A percentile compares a stretch with the other conserved stretches of the same genome.
Evolutionary conservation across 2,329 filamentous ascomycete genomes (phyloP).

Genomic region (Fusarium temperatum): DNA sequence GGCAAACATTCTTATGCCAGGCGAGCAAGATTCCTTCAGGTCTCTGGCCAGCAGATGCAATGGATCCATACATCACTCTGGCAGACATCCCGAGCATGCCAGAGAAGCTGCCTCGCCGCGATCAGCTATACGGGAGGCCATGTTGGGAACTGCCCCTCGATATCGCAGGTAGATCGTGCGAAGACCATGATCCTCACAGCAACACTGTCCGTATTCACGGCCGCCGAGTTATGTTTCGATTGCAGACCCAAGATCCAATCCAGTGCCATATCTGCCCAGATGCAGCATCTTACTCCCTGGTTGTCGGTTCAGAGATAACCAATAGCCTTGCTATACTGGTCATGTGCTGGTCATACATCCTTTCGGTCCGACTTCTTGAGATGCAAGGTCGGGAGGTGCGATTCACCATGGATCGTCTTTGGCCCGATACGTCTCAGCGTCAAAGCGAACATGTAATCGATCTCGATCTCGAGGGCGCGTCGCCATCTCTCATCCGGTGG

Average conservation of each 20-base stretch:
- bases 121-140: too few relatives aligned
- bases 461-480: background rate
- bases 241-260: background rate
- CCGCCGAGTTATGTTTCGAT: background rate
- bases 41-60: too few relatives aligned
- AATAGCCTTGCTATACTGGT: background rate
- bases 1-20: too few relatives aligned
- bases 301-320: background rate
- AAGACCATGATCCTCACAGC: too few relatives aligned
- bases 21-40: too few relatives aligned
- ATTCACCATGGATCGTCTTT: background rate
- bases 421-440: background rate
- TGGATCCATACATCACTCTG: too few relatives aligned
- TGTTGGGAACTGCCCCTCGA: too few relatives aligned
- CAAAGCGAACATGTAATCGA: background rate
- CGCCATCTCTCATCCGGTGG: background rate
- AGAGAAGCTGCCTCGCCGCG: too few relatives aligned
- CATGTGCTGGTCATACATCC: background rate
- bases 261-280: background rate
- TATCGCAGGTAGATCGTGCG: too few relatives aligned
- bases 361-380: background rate
- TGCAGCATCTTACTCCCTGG: background rate
- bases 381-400: background rate
- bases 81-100: too few relatives aligned
- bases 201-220: background rate